Conservation (phyloP, 2,329 filamentous ascomycete genomes). For the Fusarium pseudonygamai region DNA sequence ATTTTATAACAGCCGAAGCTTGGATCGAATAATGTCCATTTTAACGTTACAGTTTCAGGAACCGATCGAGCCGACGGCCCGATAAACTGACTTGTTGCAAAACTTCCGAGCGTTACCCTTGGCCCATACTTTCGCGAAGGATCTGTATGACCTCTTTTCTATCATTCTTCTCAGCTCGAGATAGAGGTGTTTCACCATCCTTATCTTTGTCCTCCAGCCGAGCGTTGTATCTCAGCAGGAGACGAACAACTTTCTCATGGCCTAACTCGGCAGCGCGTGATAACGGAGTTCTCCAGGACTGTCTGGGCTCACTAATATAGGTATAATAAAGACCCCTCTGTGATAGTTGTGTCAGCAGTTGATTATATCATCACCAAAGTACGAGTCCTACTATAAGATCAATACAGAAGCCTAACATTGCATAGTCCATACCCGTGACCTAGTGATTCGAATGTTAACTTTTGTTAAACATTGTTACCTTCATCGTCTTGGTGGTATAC, state of each 20-base stretch:
- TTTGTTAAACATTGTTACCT: too few relatives aligned
- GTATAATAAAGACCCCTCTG: too few relatives aligned
- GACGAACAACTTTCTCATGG: not conserved
- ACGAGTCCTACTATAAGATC: too few relatives aligned
- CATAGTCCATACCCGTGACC: too few relatives aligned
- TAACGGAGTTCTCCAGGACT: not conserved
- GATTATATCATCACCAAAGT: too few relatives aligned
- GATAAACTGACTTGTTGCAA: accelerated
- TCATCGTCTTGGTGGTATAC: too few relatives aligned
- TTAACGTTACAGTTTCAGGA: not conserved
- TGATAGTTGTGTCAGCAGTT: too few relatives aligned
- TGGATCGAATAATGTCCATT: not conserved
- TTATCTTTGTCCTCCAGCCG: accelerated
- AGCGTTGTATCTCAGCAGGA: accelerated
- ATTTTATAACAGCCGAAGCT: not conserved
- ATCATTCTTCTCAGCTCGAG: accelerated
- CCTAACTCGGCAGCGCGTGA: not conserved
- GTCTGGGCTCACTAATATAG: too few relatives aligned
- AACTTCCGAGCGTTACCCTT: accelerated
- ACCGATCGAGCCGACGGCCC: not conserved
- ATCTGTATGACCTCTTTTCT: accelerated
- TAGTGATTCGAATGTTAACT: too few relatives aligned
- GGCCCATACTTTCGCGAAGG: not conserved
- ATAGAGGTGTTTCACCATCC: not conserved
- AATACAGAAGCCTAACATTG: too few relatives aligned